Percentiles rank a stretch among this genome's conserved stretches.
Conservation (phyloP, 2,329 filamentous ascomycete species). For the Passalora sequoiae region DNA sequence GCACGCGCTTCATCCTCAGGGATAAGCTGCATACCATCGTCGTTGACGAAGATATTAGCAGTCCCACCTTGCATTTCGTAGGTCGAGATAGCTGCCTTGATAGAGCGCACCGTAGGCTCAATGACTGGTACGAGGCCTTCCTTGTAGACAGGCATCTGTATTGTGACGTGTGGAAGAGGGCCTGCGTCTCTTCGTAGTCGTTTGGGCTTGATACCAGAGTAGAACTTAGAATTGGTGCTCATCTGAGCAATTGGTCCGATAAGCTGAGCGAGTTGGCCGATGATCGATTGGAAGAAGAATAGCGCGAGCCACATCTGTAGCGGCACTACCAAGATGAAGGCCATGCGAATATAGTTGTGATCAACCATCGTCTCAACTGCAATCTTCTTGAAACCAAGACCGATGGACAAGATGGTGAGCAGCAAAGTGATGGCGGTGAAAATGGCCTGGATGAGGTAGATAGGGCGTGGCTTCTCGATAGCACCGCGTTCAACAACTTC, state of each 20-base stretch:
- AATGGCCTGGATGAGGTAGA: constrained; percentile 52
- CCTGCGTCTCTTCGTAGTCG: constrained; percentile 35
- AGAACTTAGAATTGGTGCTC: constrained; percentile 43
- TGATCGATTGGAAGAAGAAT: constrained; percentile 47
- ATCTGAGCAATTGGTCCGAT: constrained; percentile 44
- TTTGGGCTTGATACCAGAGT: constrained; percentile 40
- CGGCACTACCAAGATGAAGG: constrained; percentile 49
- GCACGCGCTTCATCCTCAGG: constrained; percentile 41
- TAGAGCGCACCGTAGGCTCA: constrained; percentile 36
- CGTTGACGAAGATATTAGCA: constrained; percentile 64
- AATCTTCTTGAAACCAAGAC: constrained; percentile 52
- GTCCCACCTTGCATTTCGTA: constrained; percentile 56
- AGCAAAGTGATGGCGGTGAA: constrained; percentile 51
- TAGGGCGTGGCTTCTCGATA: constrained; percentile 42
- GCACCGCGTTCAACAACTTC: constrained; percentile 37
- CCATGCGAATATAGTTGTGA: constrained; percentile 49
- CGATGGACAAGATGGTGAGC: constrained; percentile 51
- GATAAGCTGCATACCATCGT: constrained; percentile 63
- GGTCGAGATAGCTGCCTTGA: constrained; percentile 45
- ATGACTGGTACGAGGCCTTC: constrained; percentile 38
- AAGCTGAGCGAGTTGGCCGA: constrained; percentile 39
- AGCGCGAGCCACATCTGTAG: constrained; percentile 56
- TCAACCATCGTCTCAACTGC: constrained; percentile 54
- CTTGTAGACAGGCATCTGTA: constrained; percentile 42
- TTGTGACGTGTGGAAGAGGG: constrained; percentile 52